These are phyloP conservation scores for Aphanoascus verrucosus DNA, from an alignment of 2,329 filamentous ascomycete species.

Conservation along the genomic window DNA sequence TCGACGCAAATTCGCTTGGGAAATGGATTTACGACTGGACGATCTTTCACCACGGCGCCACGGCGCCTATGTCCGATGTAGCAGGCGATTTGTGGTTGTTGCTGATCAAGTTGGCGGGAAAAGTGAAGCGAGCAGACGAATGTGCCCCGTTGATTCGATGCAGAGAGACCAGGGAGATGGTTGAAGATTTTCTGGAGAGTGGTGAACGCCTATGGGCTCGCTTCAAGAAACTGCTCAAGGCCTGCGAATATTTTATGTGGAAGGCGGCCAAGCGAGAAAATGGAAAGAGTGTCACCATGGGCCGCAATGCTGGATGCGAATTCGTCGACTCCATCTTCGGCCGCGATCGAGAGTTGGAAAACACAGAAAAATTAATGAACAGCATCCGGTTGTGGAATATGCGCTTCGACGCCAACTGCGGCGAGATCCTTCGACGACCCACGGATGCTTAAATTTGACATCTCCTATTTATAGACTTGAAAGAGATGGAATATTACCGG, in stretches of 20 bases:
- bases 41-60: slow-evolving; percentile 73
- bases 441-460: neutral
- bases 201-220: slow-evolving; percentile 79
- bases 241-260: slow-evolving; percentile 92
- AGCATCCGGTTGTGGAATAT: slow-evolving; percentile 79
- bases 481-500: neutral
- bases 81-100: slow-evolving; percentile 93
- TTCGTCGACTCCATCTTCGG: slow-evolving; percentile 96
- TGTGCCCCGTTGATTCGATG: slow-evolving; percentile 60
- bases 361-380: slow-evolving; percentile 88
- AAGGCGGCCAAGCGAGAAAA: slow-evolving; percentile 66
- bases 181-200: slow-evolving; percentile 81
- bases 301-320: slow-evolving; percentile 83
- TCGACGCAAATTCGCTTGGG: slow-evolving; percentile 91
- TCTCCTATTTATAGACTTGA: neutral
- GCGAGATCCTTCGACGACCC: slow-evolving; percentile 56
- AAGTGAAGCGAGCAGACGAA: slow-evolving; percentile 84
- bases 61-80: slow-evolving; percentile 75
- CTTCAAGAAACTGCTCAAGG: slow-evolving; percentile 75
- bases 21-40: slow-evolving; percentile 99
- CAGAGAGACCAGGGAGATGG: slow-evolving; percentile 62
- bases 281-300: slow-evolving; percentile 61
- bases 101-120: slow-evolving; percentile 84
- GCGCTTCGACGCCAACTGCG: slow-evolving; percentile 91
- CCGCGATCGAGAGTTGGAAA: slow-evolving; percentile 75